A percentile compares a stretch with the other conserved stretches of the same genome.
Conservation (phyloP, 805 yeast genomes). For the Brettanomyces anomalus region DNA sequence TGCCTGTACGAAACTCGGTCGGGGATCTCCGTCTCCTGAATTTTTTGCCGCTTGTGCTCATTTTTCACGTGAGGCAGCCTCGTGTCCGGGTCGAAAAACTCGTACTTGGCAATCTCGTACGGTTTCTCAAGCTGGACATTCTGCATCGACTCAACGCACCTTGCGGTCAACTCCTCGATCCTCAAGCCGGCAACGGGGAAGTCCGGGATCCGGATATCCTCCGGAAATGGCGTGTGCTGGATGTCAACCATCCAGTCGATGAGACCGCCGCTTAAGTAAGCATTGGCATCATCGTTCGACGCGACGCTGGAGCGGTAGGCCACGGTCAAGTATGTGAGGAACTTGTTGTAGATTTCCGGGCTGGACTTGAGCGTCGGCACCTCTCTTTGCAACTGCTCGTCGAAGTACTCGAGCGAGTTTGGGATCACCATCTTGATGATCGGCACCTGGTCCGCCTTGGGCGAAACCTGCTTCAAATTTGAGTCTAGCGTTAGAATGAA, state of each 20-base stretch:
- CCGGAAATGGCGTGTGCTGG: slow-evolving; percentile 12
- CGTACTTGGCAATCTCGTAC: slow-evolving; percentile 9
- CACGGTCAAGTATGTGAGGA: slow-evolving; percentile 15
- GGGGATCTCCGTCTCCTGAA: slow-evolving; percentile 2
- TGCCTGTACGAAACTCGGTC: slow-evolving; percentile 3
- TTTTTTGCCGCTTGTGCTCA: slow-evolving; percentile 16
- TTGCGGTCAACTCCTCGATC: slow-evolving; percentile 8
- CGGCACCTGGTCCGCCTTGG: slow-evolving; percentile 25
- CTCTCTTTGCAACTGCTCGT: slow-evolving; percentile 11
- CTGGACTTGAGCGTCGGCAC: slow-evolving; percentile 4
- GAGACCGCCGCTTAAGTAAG: slow-evolving; percentile 11
- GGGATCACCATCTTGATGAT: slow-evolving; percentile 35
- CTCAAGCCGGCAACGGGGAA: slow-evolving; percentile 6
- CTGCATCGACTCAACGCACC: slow-evolving; percentile 14
- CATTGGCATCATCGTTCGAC: slow-evolving; percentile 5
- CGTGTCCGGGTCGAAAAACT: slow-evolving; percentile 10
- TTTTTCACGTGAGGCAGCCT: slow-evolving; percentile 7
- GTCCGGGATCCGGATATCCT: slow-evolving; percentile 9
- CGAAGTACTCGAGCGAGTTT: slow-evolving; percentile 37
- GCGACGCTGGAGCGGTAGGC: slow-evolving; percentile 9
- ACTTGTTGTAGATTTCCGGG: slow-evolving; percentile 9
- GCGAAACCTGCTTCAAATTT: slow-evolving; percentile 8
- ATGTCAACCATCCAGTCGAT: slow-evolving; percentile 21
- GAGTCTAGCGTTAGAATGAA: slow-evolving; percentile 43
- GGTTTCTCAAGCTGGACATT: slow-evolving; percentile 8